A percentile compares a stretch with the other conserved stretches of the same genome.
These are phyloP conservation scores for Delphinella strobiligena DNA, from an alignment of 2,329 filamentous ascomycete species.

Conservation along the genomic window DNA sequence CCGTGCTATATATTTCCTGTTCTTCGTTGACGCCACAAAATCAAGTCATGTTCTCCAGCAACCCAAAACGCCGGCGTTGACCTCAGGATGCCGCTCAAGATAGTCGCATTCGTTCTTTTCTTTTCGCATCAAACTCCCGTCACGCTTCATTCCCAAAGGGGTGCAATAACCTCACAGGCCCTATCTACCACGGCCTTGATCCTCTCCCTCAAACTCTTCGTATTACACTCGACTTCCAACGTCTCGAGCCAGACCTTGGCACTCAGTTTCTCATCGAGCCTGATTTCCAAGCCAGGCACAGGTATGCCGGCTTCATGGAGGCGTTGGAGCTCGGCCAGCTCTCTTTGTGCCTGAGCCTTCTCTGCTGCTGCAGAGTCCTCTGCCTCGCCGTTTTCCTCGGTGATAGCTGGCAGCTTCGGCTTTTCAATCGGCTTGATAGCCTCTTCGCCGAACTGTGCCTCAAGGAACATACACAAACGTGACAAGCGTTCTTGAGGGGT, in stretches of 20 bases:
- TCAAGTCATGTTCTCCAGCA: too few species aligned
- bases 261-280: slow-evolving; percentile 66
- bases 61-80: too few species aligned
- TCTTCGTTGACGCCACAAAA: too few species aligned
- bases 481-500: slow-evolving; percentile 65
- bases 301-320: slow-evolving; percentile 78
- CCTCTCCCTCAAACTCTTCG: slow-evolving; percentile 64
- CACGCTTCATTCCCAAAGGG: slow-evolving; percentile 10
- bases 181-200: slow-evolving; percentile 83
- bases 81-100: too few species aligned
- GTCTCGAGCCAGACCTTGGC: slow-evolving; percentile 89
- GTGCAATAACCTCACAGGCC: slow-evolving; percentile 51
- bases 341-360: slow-evolving; percentile 40
- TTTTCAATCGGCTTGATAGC: slow-evolving; percentile 64
- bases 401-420: slow-evolving; percentile 40
- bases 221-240: slow-evolving; percentile 80
- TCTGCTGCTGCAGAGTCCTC: slow-evolving; percentile 35
- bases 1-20: too few species aligned
- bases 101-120: too few species aligned
- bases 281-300: slow-evolving; percentile 77
- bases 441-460: slow-evolving; percentile 85
- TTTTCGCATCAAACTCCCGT: too few species aligned
- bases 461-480: slow-evolving; percentile 87
- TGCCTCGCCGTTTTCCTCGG: slow-evolving; percentile 13
- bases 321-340: slow-evolving; percentile 54